Evolutionary conservation across 164 flowering plant genomes (phyloP).

Genomic region (Kingdonia uniflora): DNA sequence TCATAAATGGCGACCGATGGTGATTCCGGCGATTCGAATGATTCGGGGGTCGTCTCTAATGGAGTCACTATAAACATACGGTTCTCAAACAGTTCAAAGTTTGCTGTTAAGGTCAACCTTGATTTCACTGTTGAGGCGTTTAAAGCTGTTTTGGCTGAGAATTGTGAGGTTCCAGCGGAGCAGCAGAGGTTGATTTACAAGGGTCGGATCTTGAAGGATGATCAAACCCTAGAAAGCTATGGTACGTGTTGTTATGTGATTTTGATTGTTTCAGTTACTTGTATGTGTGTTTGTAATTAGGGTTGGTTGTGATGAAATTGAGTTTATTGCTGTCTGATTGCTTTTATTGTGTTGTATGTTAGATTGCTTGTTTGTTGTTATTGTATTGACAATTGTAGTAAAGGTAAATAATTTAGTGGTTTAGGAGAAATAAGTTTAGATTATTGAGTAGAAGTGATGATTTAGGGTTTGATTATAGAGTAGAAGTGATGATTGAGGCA

Average conservation of each 20-base stretch:
- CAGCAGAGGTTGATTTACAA: conserved; percentile 68
- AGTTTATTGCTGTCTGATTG: too few relatives aligned
- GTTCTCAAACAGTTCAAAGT: conserved; percentile 55
- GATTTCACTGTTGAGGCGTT: conserved; percentile 40
- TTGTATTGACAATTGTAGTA: too few relatives aligned
- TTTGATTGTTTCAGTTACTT: not conserved
- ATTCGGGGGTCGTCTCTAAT: conserved; percentile 10
- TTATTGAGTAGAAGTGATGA: too few relatives aligned
- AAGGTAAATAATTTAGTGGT: too few relatives aligned
- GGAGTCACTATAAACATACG: conserved; percentile 37
- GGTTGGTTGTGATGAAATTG: too few relatives aligned
- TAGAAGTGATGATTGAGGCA: too few relatives aligned
- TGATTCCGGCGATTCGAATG: conserved; percentile 10
- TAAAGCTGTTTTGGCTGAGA: conserved; percentile 29
- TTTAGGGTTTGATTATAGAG: too few relatives aligned
- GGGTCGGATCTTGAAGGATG: conserved; percentile 68
- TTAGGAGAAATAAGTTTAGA: too few relatives aligned
- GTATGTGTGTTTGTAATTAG: not conserved
- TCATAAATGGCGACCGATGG: conserved; percentile 9
- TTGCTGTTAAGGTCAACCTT: conserved; percentile 26
- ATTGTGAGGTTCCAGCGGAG: conserved; percentile 39
- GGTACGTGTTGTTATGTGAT: conserved; percentile 21
- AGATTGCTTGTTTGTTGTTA: too few relatives aligned
- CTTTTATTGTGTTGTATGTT: too few relatives aligned
- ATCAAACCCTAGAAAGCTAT: conserved; percentile 50